A percentile compares a stretch with the other conserved stretches of the same genome.
Evolutionary conservation across 306 rosid species (phyloP).

Genomic region (Rosa persica): DNA sequence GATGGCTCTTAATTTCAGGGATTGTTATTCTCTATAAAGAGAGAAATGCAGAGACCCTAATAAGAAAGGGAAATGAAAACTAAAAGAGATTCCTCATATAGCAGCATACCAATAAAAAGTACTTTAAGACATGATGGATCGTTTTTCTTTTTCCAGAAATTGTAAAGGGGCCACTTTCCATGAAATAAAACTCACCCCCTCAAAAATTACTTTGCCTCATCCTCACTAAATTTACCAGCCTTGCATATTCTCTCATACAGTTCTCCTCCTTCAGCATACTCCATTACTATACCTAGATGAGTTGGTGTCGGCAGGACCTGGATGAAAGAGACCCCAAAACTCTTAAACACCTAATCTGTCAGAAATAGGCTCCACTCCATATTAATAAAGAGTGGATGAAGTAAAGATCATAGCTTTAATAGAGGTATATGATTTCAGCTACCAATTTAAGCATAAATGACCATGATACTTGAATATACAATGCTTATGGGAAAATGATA

Average conservation of each 20-base stretch:
- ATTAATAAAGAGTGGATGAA: neutral
- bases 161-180: neutral
- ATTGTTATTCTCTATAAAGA: constrained; percentile 78
- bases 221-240: constrained; percentile 79
- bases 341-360: neutral
- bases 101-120: neutral
- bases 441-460: neutral
- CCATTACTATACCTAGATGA: constrained; percentile 85
- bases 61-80: constrained; percentile 1
- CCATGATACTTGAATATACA: neutral
- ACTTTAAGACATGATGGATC: neutral
- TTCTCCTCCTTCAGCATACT: constrained; percentile 87
- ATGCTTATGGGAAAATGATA: neutral
- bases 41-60: neutral
- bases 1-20: constrained; percentile 63
- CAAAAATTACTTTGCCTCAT: constrained; percentile 47
- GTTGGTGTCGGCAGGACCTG: constrained; percentile 80
- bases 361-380: constrained; percentile 1
- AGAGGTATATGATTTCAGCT: neutral
- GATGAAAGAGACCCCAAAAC: constrained; percentile 34
- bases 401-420: neutral
- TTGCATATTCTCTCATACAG: constrained; percentile 65
- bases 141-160: neutral
- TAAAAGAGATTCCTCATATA: neutral
- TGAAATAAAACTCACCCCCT: neutral